Evolutionary conservation across 257 asterid genomes (phyloP).

Genomic region (Linaria vulgaris): DNA sequence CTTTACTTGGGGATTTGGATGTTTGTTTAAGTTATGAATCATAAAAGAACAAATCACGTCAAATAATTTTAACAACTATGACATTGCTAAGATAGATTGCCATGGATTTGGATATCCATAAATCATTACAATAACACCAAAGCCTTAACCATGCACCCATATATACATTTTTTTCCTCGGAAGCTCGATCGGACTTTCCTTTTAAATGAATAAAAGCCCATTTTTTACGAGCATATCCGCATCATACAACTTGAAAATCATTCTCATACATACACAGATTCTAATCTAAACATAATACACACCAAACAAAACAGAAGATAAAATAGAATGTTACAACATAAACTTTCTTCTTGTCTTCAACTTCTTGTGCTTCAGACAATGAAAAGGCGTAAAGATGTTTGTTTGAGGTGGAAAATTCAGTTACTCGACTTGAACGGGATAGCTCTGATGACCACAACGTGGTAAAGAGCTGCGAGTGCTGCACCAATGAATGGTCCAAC

Average conservation of each 20-base stretch:
- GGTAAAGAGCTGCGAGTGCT: conserved; percentile 47
- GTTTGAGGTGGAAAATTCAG: neutral
- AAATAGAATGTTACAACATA: conserved; percentile 20
- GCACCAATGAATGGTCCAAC: conserved; percentile 53
- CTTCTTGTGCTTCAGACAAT: conserved; percentile 13
- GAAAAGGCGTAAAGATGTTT: neutral
- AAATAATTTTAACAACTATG: too few relatives aligned
- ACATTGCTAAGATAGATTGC: neutral
- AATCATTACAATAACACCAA: neutral
- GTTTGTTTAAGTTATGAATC: too few relatives aligned
- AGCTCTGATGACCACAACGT: conserved; percentile 44
- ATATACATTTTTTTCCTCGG: neutral
- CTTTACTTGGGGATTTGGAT: too few relatives aligned
- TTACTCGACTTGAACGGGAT: conserved; percentile 45
- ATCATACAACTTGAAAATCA: conserved; percentile 11
- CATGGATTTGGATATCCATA: neutral
- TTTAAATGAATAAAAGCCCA: neutral
- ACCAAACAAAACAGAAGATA: conserved; percentile 6
- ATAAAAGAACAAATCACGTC: too few relatives aligned
- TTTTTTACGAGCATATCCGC: neutral
- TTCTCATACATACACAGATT: neutral
- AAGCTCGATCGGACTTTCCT: too few relatives aligned
- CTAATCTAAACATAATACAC: conserved; percentile 10
- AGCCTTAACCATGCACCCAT: conserved; percentile 3
- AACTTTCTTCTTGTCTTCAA: conserved; percentile 4